Evolutionary conservation across 495 filamentous ascomycete genomes (phyloP), one percentile per base, ranked within the genome.

Genomic region (Friedmanniomyces simplex): DNA sequence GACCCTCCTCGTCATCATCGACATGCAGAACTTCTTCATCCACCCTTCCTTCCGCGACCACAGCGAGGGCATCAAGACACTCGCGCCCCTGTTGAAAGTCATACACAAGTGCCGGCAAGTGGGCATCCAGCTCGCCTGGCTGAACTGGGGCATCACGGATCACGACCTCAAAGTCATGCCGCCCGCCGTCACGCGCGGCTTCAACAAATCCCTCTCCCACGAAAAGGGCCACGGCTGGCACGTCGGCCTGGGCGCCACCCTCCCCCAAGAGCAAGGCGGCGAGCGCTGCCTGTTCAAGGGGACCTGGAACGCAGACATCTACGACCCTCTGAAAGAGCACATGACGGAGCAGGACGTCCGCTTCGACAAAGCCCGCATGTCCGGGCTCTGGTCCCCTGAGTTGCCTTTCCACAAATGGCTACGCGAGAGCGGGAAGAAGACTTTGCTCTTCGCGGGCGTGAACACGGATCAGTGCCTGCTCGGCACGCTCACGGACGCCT

Each of bases 1-100:
- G 53, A 64, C 61, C 13, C 62, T 61, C 30, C 62, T 66, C 13
- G 53, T 63, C 30, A 53, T 66, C 30, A 59, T 66, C 43, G 62
- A 66, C 50, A 66, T 66, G 62, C 64, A 66, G 52, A 66, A 64
- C 36, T 63, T 61, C 58, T 66, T 66, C 47, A 54, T 66, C 22
- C 58, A 62, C 42, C 62, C 62, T 16, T 14, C 24, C 16, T 58
- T 52, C 50, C 59, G 62, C 51, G 54, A 64, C 45, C 62, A 64
- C 36, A 41, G n/a, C 13, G 41, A 47, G 28, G 57, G 50, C 13
- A 47, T 60, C 28, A 54, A 60, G 51, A 59, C 64, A 4, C 45
- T 64, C n/a, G 30, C 49, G 25, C 61, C 64, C 24, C 56, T 59
- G 16, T 18, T 66, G 2, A 57, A 62, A 24, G 64, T 61, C 48